Evolutionary conservation across 2,329 filamentous ascomycete species (phyloP).

Genomic region (Alternaria alternata): DNA sequence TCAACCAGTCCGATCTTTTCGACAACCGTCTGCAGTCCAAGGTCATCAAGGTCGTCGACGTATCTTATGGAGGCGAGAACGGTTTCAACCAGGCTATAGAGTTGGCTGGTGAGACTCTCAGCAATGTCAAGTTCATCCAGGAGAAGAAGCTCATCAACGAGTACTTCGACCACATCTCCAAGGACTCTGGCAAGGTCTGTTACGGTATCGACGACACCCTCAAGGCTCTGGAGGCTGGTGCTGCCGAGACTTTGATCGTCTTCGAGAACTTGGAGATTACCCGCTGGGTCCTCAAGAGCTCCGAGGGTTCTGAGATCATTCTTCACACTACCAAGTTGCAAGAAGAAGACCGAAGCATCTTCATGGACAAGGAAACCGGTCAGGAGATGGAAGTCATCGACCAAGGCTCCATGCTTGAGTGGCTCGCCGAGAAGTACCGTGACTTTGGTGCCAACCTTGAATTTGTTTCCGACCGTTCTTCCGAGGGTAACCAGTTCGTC

Average conservation of each 20-base stretch:
- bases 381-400: constrained; percentile 96
- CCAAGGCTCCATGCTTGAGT: constrained; percentile 95
- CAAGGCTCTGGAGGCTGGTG: constrained; percentile 94
- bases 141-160: constrained; percentile 99
- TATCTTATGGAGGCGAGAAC: constrained; percentile 98
- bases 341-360: constrained; percentile 80
- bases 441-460: constrained; percentile 95
- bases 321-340: constrained; percentile 89
- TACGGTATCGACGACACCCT: constrained; percentile 98
- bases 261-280: constrained; percentile 97
- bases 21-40: constrained; percentile 89
- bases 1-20: constrained; percentile 97
- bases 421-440: constrained; percentile 98
- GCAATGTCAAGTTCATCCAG: constrained; percentile 99
- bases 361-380: constrained; percentile 94
- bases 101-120: constrained; percentile 89
- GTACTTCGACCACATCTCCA: constrained; percentile 99
- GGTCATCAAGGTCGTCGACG: constrained; percentile 99
- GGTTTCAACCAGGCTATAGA: constrained; percentile 99
- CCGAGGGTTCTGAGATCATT: constrained; percentile 73
- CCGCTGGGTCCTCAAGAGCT: constrained; percentile 87
- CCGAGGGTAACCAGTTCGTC: constrained; percentile 99
- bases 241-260: constrained; percentile 92
- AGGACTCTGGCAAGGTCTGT: constrained; percentile 95
- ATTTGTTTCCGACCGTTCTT: constrained; percentile 96